phyloP scores from a whole-genome alignment of 768 basidiomycete genomes.

The Punctularia strigosozonata region DNA sequence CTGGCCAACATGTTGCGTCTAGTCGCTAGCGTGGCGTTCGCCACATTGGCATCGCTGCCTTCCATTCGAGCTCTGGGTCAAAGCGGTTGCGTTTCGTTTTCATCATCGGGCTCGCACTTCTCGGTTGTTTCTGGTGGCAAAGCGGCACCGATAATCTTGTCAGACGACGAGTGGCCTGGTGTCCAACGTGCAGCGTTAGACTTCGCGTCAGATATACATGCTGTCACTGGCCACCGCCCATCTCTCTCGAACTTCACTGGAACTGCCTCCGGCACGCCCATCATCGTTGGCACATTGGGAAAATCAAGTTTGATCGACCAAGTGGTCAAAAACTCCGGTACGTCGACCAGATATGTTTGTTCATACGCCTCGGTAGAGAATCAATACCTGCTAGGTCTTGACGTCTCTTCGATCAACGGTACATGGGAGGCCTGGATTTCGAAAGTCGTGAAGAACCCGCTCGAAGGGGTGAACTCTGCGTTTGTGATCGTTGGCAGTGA shows the following conservation, averaged over 20 bases:
- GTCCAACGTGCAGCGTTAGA: conserved; percentile 49
- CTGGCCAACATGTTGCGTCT: too few relatives aligned
- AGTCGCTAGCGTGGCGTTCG: too few relatives aligned
- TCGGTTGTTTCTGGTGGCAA: conserved; percentile 31
- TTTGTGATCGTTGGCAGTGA: conserved; percentile 63
- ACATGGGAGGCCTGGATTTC: conserved; percentile 58
- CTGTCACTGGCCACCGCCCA: conserved; percentile 44
- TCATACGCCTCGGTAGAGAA: too few relatives aligned
- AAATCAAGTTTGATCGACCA: conserved; percentile 41
- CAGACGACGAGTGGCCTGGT: conserved; percentile 49
- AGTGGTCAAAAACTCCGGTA: conserved; percentile 39
- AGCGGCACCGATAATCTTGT: conserved; percentile 37
- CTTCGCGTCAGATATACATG: conserved; percentile 49
- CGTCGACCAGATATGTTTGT: too few relatives aligned
- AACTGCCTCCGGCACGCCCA: conserved; percentile 20
- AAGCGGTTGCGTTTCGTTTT: conserved; percentile 33
- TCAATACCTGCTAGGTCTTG: too few relatives aligned
- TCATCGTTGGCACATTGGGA: conserved; percentile 57
- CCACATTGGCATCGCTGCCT: too few relatives aligned
- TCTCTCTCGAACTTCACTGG: conserved; percentile 32
- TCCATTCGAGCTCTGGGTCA: conserved; percentile 38
- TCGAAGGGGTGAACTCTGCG: conserved; percentile 45
- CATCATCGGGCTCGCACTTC: conserved; percentile 22
- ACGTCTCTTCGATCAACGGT: conserved; percentile 45
- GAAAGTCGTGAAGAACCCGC: conserved; percentile 38